phyloP scores from a whole-genome alignment of 768 basidiomycete species.

The Boletus patriciae region DNA sequence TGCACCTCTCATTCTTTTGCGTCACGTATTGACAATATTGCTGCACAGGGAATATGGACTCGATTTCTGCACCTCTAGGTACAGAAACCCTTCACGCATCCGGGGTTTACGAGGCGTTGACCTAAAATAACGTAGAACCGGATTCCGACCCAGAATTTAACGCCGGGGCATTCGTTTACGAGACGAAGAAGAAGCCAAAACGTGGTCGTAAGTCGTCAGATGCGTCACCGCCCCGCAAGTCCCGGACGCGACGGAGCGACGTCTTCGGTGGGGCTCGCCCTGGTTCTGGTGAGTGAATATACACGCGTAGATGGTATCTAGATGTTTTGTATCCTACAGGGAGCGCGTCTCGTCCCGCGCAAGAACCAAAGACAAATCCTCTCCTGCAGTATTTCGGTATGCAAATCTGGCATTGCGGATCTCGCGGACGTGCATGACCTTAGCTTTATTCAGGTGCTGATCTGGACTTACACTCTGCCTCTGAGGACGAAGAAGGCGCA shows the following conservation, averaged over 20 bases:
- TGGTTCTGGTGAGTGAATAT: constrained; percentile 11
- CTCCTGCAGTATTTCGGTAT: constrained; percentile 52
- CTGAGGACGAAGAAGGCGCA: constrained; percentile 37
- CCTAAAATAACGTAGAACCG: constrained; percentile 18
- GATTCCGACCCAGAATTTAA: constrained; percentile 39
- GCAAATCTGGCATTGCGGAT: neutral
- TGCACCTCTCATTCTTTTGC: neutral
- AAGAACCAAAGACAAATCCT: constrained; percentile 37
- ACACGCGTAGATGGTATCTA: neutral
- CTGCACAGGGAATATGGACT: constrained; percentile 22
- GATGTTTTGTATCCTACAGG: neutral
- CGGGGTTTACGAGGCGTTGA: neutral
- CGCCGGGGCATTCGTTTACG: constrained; percentile 29
- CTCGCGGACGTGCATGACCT: neutral
- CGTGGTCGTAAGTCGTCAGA: constrained; percentile 17
- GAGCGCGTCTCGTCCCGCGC: neutral
- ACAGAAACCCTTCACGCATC: neutral
- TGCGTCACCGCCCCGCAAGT: constrained; percentile 19
- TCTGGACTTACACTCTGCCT: constrained; percentile 53
- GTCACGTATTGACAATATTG: neutral
- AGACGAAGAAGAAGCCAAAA: constrained; percentile 26
- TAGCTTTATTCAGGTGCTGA: constrained; percentile 33
- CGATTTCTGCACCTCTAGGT: constrained; percentile 41
- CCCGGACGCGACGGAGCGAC: constrained; percentile 14
- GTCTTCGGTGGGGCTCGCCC: constrained; percentile 1